Base-by-base conservation (phyloP, 176 grass and related monocot genomes). In the Carex scoparia region DNA sequence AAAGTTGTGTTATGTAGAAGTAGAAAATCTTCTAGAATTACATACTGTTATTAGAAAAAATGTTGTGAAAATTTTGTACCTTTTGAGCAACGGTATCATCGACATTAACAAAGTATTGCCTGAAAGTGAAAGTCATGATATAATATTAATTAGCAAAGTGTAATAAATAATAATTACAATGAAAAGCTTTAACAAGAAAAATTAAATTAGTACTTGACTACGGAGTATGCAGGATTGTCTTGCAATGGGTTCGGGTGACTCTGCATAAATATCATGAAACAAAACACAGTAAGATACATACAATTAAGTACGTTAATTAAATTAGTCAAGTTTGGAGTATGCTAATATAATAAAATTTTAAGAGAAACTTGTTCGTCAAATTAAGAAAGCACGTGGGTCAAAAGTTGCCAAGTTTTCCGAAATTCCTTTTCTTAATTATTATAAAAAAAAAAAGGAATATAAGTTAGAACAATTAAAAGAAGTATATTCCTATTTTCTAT, bases 81-180 rank as follows among this genome's bases (percentile, higher is more conserved):
- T 97, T 92, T 86, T 97, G 93, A 14, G 92, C 42, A 86, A 97
- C 92, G n/a, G 87, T 91, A 82, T 97, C 94, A 58, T 94, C 92
- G 0, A 63, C 37, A 23, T 92, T 84, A 53, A 97, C 94, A 84
- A 97, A 97, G 54, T 94, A 94, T 84, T 92, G 88, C 87, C 94
- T 97, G 90, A 44, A 70, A 59, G 11, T 4, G 37, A 37, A 12
- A 16, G 56, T 54, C 10, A 32, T 33, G 53, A 74, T 44, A 62
- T 15, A n/a, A 72, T 57, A 53, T 51, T 30, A 82, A 53, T 51
- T 30, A 82, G 61, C 44, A 74, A 61, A 23, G 19, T 4, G 27
- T 11, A 59, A 2, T 27, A 60, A 78, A 35, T 49, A 74, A 35
- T 59, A 19, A 53, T 10, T 16, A 10, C 38, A 23, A 23, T 30